phyloP scores from a whole-genome alignment of 208 protist genomes.

The Trypanosoma vivax region DNA sequence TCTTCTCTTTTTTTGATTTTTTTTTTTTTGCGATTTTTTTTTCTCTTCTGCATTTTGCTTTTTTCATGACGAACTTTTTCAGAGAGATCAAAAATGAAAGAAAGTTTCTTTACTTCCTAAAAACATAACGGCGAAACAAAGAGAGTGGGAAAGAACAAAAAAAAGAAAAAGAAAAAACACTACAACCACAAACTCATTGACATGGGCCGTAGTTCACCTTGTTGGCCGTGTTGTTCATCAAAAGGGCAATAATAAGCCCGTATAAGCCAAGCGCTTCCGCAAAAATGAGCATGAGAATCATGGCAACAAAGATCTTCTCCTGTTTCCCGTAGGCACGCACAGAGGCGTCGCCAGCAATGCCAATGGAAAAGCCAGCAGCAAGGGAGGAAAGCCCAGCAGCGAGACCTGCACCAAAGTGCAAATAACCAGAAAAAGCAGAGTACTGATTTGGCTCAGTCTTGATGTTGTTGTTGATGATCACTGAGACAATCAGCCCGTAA shows the following conservation, averaged over 20 bases:
- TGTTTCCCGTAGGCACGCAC: conserved; percentile 89
- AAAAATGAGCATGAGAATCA: conserved; percentile 99
- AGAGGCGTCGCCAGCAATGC: conserved; percentile 98
- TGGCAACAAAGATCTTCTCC: conserved; percentile 98
- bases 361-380: conserved; percentile 98
- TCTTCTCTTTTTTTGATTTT: neutral
- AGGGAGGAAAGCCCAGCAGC: conserved; percentile 93
- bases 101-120: neutral
- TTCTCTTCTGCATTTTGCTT: conserved; percentile 8
- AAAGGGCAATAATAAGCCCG: conserved; percentile 98
- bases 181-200: conserved; percentile 7
- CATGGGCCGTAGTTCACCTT: conserved; percentile 37
- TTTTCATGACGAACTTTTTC: neutral
- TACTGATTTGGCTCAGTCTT: conserved; percentile 63
- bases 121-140: too few species aligned
- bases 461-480: conserved; percentile 95
- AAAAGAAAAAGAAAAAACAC: conserved; percentile 24
- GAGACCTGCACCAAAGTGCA: conserved; percentile 90
- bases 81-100: conserved; percentile 4
- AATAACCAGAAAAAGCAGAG: conserved; percentile 65
- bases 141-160: conserved; percentile 2
- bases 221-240: conserved; percentile 88
- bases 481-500: conserved; percentile 98
- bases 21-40: neutral
- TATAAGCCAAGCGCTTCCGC: conserved; percentile 97